Conservation (phyloP, 2,329 filamentous ascomycete species). For the Cercospora brassicicola region DNA sequence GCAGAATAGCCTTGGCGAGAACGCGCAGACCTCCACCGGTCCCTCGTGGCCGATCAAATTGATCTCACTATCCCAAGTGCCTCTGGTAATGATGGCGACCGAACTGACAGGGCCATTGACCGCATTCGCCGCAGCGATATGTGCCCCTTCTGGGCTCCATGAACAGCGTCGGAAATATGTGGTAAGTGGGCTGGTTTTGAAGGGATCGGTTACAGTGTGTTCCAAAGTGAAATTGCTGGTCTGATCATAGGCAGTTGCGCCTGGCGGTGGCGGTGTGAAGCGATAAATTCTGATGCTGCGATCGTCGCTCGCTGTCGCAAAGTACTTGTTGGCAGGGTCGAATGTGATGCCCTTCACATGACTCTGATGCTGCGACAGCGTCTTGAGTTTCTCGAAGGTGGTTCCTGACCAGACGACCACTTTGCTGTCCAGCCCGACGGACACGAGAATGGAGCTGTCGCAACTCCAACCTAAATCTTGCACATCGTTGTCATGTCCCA, state of each 20-base stretch:
- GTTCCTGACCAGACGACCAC: conserved; percentile 97
- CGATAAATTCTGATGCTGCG: conserved; percentile 95
- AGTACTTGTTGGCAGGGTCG: conserved; percentile 98
- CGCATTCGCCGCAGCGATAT: conserved; percentile 94
- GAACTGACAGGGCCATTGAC: conserved; percentile 97
- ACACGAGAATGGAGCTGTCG: conserved; percentile 93
- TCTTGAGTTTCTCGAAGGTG: conserved; percentile 97
- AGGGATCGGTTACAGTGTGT: conserved; percentile 83
- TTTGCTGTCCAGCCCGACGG: conserved; percentile 94
- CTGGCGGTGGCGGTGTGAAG: conserved; percentile 86
- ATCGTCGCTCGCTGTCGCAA: conserved; percentile 96
- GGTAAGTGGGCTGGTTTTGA: conserved; percentile 86
- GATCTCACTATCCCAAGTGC: conserved; percentile 92
- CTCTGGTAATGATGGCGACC: conserved; percentile 90
- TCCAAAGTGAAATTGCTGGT: conserved; percentile 95
- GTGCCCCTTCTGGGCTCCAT: conserved; percentile 95
- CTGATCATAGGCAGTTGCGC: conserved; percentile 91
- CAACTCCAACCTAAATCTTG: conserved; percentile 97
- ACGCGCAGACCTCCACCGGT: conserved; percentile 94
- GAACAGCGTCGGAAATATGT: conserved; percentile 96
- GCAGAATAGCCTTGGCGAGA: conserved; percentile 87
- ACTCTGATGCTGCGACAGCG: conserved; percentile 86
- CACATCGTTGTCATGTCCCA: conserved; percentile 97
- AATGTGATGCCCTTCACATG: conserved; percentile 99
- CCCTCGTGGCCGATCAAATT: conserved; percentile 97